Conservation (phyloP, 768 basidiomycete species). For the Tephrocybe rancida region DNA sequence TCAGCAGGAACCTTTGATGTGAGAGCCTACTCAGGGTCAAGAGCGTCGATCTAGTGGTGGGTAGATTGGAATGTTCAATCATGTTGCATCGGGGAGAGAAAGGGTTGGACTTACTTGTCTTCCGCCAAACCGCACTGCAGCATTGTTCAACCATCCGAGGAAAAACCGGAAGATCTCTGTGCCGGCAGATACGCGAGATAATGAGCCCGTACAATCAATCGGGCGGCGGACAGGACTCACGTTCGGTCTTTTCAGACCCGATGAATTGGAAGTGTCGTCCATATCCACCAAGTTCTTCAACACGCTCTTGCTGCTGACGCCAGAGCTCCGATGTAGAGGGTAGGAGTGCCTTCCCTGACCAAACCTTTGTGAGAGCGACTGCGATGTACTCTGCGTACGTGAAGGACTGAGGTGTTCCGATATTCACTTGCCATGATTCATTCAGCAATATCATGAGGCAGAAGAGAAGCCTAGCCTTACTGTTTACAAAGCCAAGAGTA, state of each 20-base stretch:
- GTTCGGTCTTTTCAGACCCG: conserved; percentile 26
- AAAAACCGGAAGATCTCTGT: conserved; percentile 27
- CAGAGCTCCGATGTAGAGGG: conserved; percentile 32
- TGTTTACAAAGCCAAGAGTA: conserved; percentile 40
- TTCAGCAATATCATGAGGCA: no score
- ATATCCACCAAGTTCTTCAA: conserved; percentile 34
- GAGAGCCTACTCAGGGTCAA: no score
- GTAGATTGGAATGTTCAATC: no score
- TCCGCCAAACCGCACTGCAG: conserved; percentile 38
- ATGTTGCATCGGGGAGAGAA: no score
- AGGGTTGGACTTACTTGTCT: conserved; percentile 28
- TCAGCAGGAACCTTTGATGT: no score
- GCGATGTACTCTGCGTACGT: conserved; percentile 36
- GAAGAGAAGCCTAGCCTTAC: no score
- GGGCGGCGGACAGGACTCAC: conserved; percentile 12
- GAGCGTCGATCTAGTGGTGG: no score
- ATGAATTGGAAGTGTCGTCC: conserved; percentile 37
- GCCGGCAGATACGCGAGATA: no score
- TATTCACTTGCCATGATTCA: conserved; percentile 37
- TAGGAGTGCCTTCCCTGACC: conserved; percentile 36
- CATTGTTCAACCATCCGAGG: conserved; percentile 39
- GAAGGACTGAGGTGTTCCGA: conserved; percentile 37
- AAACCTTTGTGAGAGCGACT: conserved; percentile 37
- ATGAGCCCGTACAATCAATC: no score
- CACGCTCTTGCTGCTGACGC: conserved; percentile 29